phyloP scores from a whole-genome alignment of 202 grass and related monocot species.

The Panicum virgatum region DNA sequence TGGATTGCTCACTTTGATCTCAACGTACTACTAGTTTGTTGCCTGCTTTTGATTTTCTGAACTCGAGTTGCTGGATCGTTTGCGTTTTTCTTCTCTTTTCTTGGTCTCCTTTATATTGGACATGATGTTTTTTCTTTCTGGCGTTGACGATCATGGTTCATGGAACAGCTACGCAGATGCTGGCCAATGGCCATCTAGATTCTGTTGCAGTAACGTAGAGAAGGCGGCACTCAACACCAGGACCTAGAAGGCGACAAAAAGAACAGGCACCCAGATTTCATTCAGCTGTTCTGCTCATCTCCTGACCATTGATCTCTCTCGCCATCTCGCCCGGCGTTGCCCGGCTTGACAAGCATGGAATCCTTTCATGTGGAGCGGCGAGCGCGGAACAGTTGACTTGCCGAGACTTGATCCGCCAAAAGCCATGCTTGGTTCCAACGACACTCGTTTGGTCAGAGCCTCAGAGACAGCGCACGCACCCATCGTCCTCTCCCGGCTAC shows the following conservation, averaged over 20 bases:
- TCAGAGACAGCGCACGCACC: background rate
- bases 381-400: conserved; percentile 39
- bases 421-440: conserved; percentile 55
- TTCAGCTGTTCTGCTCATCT: background rate
- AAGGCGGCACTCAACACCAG: background rate
- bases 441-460: conserved; percentile 32
- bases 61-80: background rate
- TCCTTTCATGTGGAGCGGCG: conserved; percentile 45
- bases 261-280: background rate
- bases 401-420: conserved; percentile 36
- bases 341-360: conserved; percentile 45
- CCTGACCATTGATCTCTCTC: background rate
- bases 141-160: background rate
- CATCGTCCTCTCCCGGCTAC: background rate
- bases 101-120: background rate
- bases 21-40: background rate
- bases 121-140: background rate
- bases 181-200: conserved; percentile 9
- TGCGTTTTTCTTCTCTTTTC: background rate
- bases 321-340: conserved; percentile 15
- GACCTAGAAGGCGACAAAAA: background rate
- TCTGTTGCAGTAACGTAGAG: conserved; percentile 31
- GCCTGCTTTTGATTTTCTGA: background rate
- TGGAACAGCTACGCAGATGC: background rate
- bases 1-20: background rate